Evolutionary conservation across 768 basidiomycete genomes (phyloP).

Genomic region (Sporobolomyces pararoseus): DNA sequence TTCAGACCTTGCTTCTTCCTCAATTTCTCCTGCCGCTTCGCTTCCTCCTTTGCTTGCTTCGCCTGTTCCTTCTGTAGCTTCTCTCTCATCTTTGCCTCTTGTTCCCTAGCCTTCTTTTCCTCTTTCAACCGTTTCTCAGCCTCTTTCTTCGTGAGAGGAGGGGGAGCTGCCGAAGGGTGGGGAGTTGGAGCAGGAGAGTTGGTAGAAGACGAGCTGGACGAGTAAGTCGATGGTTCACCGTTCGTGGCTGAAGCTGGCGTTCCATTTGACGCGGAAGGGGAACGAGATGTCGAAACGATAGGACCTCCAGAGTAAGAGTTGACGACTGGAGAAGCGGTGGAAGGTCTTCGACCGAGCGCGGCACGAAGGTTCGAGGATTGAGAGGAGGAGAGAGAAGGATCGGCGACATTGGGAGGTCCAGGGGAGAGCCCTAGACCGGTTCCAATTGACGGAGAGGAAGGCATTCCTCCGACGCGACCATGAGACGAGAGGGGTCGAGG

Average conservation of each 20-base stretch:
- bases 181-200: not conserved
- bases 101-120: constrained; percentile 37
- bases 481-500: not conserved
- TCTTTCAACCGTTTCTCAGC: constrained; percentile 34
- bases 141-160: constrained; percentile 31
- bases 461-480: not conserved
- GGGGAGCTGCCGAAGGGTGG: not conserved
- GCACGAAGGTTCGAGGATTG: constrained; percentile 9
- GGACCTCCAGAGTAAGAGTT: not conserved
- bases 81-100: constrained; percentile 25
- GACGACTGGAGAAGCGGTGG: constrained; percentile 15
- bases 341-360: not conserved
- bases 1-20: constrained; percentile 21
- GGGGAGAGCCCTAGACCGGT: constrained; percentile 8
- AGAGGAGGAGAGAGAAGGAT: not conserved
- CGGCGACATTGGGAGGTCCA: not conserved
- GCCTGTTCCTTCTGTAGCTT: constrained; percentile 35
- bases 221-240: not conserved
- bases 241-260: not conserved
- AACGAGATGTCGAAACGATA: constrained; percentile 2
- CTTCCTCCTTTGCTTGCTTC: constrained; percentile 32
- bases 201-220: constrained; percentile 1
- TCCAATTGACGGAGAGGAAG: constrained; percentile 8
- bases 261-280: not conserved
- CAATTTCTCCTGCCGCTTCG: constrained; percentile 24